Percentiles rank a stretch among this genome's conserved stretches.
Evolutionary conservation across 352 stramenopile genomes (phyloP).

Genomic region (Phytophthora agathidicida): DNA sequence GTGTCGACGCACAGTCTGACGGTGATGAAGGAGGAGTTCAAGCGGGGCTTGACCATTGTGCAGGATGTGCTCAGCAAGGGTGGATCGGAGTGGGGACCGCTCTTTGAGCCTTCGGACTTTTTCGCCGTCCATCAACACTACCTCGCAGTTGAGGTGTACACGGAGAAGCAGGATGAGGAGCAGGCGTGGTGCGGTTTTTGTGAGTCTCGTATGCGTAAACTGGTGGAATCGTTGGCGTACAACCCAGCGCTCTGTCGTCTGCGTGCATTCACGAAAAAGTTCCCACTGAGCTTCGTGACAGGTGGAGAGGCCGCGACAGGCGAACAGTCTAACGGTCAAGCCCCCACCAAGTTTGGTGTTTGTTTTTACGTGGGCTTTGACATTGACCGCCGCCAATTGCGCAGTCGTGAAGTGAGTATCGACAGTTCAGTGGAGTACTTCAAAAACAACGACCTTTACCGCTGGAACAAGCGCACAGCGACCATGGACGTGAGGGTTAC

Average conservation of each 20-base stretch:
- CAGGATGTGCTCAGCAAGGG: conserved; percentile 87
- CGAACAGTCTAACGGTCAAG: conserved; percentile 22
- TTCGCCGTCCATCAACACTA: conserved; percentile 91
- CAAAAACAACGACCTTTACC: conserved; percentile 89
- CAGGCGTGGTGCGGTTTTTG: conserved; percentile 94
- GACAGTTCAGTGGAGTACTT: conserved; percentile 90
- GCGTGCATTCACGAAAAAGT: conserved; percentile 89
- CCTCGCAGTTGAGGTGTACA: conserved; percentile 92
- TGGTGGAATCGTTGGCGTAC: conserved; percentile 89
- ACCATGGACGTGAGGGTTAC: conserved; percentile 90
- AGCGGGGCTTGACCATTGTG: conserved; percentile 76
- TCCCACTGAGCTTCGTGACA: conserved; percentile 68
- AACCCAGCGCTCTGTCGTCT: conserved; percentile 80
- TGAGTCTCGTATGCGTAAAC: conserved; percentile 92
- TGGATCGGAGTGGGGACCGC: conserved; percentile 72
- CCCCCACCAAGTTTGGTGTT: conserved; percentile 59
- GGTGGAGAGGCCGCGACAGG: conserved; percentile 20
- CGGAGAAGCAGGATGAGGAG: conserved; percentile 89
- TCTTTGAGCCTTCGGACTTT: conserved; percentile 89
- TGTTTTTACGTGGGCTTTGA: conserved; percentile 91
- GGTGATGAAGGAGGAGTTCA: conserved; percentile 95
- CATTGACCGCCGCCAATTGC: conserved; percentile 79
- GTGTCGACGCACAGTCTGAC: conserved; percentile 95
- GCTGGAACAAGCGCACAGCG: conserved; percentile 87
- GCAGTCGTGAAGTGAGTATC: conserved; percentile 82